Conservation (phyloP, 306 rosid genomes). For the Acacia melanoxylon region DNA sequence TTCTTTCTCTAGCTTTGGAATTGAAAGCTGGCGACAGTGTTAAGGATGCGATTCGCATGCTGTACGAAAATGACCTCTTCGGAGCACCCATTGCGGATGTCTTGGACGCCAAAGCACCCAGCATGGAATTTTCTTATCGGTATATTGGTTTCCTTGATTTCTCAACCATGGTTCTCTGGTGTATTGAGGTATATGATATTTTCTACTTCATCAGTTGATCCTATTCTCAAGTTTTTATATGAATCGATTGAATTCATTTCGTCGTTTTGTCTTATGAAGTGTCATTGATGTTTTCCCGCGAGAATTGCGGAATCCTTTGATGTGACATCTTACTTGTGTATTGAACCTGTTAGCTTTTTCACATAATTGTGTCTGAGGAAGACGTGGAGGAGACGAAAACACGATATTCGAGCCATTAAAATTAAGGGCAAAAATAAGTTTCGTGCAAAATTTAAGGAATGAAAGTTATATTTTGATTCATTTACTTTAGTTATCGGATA, state of each 20-base stretch:
- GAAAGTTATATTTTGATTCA: not conserved
- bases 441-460: not conserved
- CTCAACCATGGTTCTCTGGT: constrained; percentile 6
- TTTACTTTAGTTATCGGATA: not conserved
- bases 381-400: not conserved
- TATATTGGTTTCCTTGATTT: constrained; percentile 18
- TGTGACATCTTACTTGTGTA: not conserved
- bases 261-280: not conserved
- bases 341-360: not conserved
- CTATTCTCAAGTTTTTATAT: not conserved
- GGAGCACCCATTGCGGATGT: constrained; percentile 12
- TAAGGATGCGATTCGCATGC: constrained; percentile 49
- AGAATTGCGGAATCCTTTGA: not conserved
- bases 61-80: constrained; percentile 42
- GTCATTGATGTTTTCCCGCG: not conserved
- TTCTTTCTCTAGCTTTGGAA: constrained; percentile 47
- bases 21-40: constrained; percentile 55
- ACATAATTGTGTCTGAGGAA: not conserved
- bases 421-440: not conserved
- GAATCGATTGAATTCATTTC: not conserved
- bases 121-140: not conserved
- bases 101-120: not conserved
- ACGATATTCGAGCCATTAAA: not conserved
- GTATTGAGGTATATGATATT: not conserved
- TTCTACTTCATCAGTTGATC: not conserved